These are phyloP conservation scores for Talaromyces sp. DNA, from an alignment of 2,329 filamentous ascomycete genomes.

Conservation along the genomic window DNA sequence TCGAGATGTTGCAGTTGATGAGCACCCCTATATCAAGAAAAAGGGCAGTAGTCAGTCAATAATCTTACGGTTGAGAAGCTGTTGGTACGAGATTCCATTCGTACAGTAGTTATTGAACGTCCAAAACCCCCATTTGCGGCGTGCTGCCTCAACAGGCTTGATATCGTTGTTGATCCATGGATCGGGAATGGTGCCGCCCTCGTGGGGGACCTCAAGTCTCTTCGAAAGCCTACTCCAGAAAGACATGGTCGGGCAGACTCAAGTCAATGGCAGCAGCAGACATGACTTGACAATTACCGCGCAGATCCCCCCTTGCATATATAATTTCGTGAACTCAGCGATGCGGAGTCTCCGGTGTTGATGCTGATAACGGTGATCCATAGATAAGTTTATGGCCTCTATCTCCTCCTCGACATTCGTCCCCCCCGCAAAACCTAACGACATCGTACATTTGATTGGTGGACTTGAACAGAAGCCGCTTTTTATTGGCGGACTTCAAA, in stretches of 20 bases:
- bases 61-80: neutral
- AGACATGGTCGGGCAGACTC: neutral
- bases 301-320: neutral
- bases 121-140: conserved; percentile 42
- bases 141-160: conserved; percentile 42
- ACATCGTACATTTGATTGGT: neutral
- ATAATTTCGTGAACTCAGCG: neutral
- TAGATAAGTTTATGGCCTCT: conserved; percentile 4
- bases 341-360: neutral
- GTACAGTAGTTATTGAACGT: conserved; percentile 45
- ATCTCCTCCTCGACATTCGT: neutral
- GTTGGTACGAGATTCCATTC: neutral
- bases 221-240: neutral
- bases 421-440: too few relatives aligned
- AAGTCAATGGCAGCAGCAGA: neutral
- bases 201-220: conserved; percentile 10
- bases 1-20: conserved; percentile 40
- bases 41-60: neutral
- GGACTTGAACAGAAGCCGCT: neutral
- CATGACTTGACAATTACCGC: neutral
- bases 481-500: conserved; percentile 8
- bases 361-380: neutral
- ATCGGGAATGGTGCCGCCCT: conserved; percentile 15
- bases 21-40: conserved; percentile 40
- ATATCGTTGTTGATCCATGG: conserved; percentile 48